Base-by-base conservation (phyloP, 73 alveolate genomes). In the Stentor roeselii region DNA sequence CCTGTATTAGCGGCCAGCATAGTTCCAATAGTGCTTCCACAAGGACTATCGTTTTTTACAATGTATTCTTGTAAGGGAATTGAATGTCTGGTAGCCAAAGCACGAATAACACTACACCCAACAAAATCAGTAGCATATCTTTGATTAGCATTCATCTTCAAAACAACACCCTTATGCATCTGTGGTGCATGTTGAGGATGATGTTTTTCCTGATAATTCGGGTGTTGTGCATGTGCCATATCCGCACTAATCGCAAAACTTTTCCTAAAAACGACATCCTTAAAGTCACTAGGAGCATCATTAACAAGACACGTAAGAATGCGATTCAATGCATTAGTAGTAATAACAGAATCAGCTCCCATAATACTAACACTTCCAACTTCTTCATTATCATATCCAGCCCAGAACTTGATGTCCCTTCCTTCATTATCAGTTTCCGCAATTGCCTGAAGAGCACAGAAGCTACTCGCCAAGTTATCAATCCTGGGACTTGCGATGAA, bases 1-100 rank as follows among this genome's bases (percentile, higher is more conserved):
- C 99, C 99, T 50, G 97, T 92, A 59, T 95, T 90, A 60, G 98
- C 96, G 3, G 99, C 94, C 89, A 94, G 83, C 83, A 96, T 91
- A 35, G 99, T 99, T 3, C 99, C 99, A 74, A 97, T 96, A 41
- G 99, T 97, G 27, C 98, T 90, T 27, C 99, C 99, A 87, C 99
- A 95, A 38, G 99, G 98, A 1, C 96, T 88, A 78, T 97, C 99
- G 78, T 95, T 95, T 87, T 90, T 97, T 11, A 97, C 98, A 75
- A 97, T 93, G 86, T 95, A 97, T 85, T 97, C 99, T 88, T 97
- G 93, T 37, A 97, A 77, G 30, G 99, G 99, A 4, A 93, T 96
- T 75, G 88, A 89, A 21, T 95, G 94, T 75, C 59, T 77, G 42
- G 88, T 83, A 3, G 98, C 99, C 36, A 95, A 76, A 38, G 86